Evolutionary conservation across 306 rosid genomes (phyloP).

Genomic region (Potentilla sterilis): DNA sequence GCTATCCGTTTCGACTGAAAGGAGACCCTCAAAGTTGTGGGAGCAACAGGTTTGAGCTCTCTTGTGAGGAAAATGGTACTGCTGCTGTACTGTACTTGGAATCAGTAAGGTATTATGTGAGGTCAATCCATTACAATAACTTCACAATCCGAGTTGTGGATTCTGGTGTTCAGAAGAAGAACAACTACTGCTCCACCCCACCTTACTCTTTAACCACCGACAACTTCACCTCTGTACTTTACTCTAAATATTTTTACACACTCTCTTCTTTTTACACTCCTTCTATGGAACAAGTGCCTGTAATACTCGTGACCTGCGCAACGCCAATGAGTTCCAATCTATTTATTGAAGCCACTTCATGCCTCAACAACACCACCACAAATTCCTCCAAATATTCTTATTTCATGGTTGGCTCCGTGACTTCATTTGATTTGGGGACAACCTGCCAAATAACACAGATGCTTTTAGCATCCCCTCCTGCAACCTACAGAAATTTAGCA

Average conservation of each 20-base stretch:
- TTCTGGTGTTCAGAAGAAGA: not conserved
- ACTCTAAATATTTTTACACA: not conserved
- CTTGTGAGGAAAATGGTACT: not conserved
- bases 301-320: conserved; percentile 1
- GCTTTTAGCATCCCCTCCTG: not conserved
- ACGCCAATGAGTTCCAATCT: not conserved
- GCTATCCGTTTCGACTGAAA: not conserved
- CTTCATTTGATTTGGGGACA: not conserved
- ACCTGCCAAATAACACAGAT: not conserved
- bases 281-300: not conserved
- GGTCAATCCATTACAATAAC: not conserved
- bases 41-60: not conserved
- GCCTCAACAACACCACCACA: not conserved
- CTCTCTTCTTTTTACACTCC: not conserved
- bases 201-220: not conserved
- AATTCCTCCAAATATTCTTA: not conserved
- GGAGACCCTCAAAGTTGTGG: not conserved
- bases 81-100: not conserved
- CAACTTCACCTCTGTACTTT: not conserved
- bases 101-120: not conserved
- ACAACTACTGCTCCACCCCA: not conserved
- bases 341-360: not conserved
- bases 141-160: conserved; percentile 2
- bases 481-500: not conserved
- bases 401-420: not conserved